Evolutionary conservation across 148 eudicot genomes (phyloP).

Genomic region (Euryodendron excelsum): DNA sequence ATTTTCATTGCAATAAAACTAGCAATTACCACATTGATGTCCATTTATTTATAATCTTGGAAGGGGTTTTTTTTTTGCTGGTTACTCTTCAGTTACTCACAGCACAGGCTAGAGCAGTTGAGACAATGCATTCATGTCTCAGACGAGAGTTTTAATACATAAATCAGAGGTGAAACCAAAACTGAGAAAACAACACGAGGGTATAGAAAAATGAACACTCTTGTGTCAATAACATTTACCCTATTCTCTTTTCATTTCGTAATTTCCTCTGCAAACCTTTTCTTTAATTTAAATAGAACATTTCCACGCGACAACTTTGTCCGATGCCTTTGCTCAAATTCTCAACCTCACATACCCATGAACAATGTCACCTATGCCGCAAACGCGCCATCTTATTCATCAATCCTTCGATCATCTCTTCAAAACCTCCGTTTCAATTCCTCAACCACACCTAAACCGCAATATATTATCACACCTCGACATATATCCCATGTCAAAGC

Average conservation of each 20-base stretch:
- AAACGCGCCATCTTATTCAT: not conserved
- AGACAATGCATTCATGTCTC: not conserved
- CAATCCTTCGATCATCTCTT: not conserved
- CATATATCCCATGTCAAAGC: not conserved
- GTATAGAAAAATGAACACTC: not conserved
- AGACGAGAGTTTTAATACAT: not conserved
- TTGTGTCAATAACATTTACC: not conserved
- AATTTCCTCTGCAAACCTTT: not conserved
- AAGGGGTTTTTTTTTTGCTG: not conserved
- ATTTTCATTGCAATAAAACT: too few relatives aligned
- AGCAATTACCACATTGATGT: not conserved
- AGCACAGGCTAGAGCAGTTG: not conserved
- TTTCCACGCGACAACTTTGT: not conserved
- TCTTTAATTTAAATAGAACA: not conserved
- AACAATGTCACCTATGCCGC: not conserved
- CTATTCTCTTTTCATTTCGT: not conserved
- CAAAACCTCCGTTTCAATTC: not conserved
- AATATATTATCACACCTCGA: not conserved
- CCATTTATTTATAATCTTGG: not conserved
- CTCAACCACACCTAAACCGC: not conserved
- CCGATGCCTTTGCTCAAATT: not conserved
- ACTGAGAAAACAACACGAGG: not conserved
- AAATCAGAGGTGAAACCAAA: not conserved
- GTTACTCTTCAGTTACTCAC: constrained; percentile 1
- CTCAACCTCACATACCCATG: not conserved